A percentile compares a stretch with the other conserved stretches of the same genome.
These are phyloP conservation scores for Alternaria sp. DNA, from an alignment of 2,329 filamentous ascomycete species.

Conservation along the genomic window DNA sequence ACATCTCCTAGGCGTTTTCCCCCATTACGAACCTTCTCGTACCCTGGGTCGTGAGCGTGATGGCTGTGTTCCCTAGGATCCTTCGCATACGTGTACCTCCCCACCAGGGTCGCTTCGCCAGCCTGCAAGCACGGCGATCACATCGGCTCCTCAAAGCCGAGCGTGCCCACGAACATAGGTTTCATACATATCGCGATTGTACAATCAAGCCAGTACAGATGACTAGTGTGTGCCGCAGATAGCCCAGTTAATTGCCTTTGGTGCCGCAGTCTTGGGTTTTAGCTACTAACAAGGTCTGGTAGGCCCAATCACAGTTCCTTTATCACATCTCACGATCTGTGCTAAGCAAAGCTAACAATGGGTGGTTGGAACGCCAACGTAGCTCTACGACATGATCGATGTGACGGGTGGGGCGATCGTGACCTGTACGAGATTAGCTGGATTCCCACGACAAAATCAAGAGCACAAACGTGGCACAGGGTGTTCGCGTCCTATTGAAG, in stretches of 20 bases:
- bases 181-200: conserved; percentile 8
- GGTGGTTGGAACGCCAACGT: conserved; percentile 1
- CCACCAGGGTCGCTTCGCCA: not conserved
- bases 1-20: not conserved
- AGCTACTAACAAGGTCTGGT: not conserved
- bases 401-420: conserved; percentile 7
- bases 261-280: conserved; percentile 8
- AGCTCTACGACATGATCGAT: conserved; percentile 7
- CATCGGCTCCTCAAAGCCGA: conserved; percentile 20
- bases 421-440: conserved; percentile 1
- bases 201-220: not conserved
- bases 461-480: not conserved
- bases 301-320: conserved; percentile 3
- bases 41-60: not conserved
- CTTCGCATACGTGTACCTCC: not conserved
- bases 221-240: not conserved
- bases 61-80: not conserved
- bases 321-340: not conserved
- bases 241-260: conserved; percentile 1
- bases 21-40: not conserved
- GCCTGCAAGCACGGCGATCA: conserved; percentile 9
- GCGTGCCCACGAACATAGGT: not conserved
- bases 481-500: not conserved
- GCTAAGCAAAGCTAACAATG: conserved; percentile 1
- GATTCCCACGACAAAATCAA: not conserved